These are phyloP conservation scores for Neurospora pannonica DNA, from an alignment of 495 filamentous ascomycete species.

Conservation along the genomic window DNA sequence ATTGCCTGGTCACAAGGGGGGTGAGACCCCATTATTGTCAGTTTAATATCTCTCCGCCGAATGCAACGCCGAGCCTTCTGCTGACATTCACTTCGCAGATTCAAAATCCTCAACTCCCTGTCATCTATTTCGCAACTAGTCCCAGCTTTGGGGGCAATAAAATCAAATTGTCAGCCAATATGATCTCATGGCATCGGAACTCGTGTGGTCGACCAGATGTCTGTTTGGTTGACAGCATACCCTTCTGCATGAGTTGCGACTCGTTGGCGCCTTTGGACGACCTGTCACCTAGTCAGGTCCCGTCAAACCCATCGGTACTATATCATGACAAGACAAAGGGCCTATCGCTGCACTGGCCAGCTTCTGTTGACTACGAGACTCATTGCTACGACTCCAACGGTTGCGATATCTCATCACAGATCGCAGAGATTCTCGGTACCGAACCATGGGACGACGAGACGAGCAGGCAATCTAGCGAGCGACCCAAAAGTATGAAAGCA, in stretches of 20 bases:
- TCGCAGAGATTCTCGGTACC: not conserved
- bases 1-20: not conserved
- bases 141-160: not conserved
- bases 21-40: not conserved
- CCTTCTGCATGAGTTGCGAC: slow-evolving; percentile 16
- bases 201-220: slow-evolving; percentile 12
- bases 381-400: not conserved
- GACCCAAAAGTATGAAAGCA: not conserved
- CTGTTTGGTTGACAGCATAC: slow-evolving; percentile 1
- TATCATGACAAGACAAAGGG: not conserved
- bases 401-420: not conserved
- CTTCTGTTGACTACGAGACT: not conserved
- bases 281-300: slow-evolving; percentile 5
- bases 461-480: not conserved
- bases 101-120: not conserved
- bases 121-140: not conserved
- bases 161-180: not conserved
- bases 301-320: slow-evolving; percentile 6
- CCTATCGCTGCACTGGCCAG: not conserved
- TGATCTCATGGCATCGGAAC: slow-evolving; percentile 10
- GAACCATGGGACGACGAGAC: not conserved
- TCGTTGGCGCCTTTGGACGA: slow-evolving; percentile 7
- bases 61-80: not conserved
- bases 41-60: not conserved
- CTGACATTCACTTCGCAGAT: not conserved